phyloP scores from a whole-genome alignment of 495 filamentous ascomycete species.

The Tuber calosporum region DNA sequence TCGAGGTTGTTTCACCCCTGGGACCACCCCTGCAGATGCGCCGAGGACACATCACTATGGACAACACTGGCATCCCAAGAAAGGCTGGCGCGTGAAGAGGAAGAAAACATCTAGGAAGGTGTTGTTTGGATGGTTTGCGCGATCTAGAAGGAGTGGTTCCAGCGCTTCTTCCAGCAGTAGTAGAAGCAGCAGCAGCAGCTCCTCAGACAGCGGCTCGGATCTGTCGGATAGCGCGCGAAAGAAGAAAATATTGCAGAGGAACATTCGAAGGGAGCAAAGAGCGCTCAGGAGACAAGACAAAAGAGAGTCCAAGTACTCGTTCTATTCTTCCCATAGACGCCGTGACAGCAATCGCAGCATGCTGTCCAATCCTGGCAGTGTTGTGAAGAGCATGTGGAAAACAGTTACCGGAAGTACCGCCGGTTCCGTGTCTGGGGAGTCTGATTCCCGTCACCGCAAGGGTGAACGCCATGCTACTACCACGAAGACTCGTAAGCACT shows the following conservation, averaged over 20 bases:
- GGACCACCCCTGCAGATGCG: constrained; percentile 54
- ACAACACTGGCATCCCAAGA: constrained; percentile 27
- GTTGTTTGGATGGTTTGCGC: constrained; percentile 23
- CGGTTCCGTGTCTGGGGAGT: constrained; percentile 11
- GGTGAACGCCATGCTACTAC: not conserved
- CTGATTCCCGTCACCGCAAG: not conserved
- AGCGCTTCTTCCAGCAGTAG: constrained; percentile 10
- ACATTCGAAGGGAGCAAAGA: constrained; percentile 22
- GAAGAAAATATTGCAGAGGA: constrained; percentile 15
- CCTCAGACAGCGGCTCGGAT: constrained; percentile 19
- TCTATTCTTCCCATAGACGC: not conserved
- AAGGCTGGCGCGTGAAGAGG: constrained; percentile 25
- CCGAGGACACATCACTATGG: constrained; percentile 59
- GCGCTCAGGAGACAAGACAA: constrained; percentile 19
- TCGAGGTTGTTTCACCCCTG: constrained; percentile 60
- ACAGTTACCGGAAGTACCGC: constrained; percentile 6
- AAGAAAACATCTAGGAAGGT: constrained; percentile 16
- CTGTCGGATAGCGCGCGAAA: constrained; percentile 19
- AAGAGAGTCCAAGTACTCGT: constrained; percentile 8
- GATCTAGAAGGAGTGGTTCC: not conserved
- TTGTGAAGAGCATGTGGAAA: constrained; percentile 3
- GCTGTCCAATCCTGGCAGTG: not conserved
- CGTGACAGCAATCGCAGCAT: constrained; percentile 2
- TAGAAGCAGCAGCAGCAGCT: constrained; percentile 24
- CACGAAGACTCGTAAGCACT: constrained; percentile 3